Evolutionary conservation across 1,284 basidiomycete species (phyloP).

Genomic region (Ustilago cynodontis): DNA sequence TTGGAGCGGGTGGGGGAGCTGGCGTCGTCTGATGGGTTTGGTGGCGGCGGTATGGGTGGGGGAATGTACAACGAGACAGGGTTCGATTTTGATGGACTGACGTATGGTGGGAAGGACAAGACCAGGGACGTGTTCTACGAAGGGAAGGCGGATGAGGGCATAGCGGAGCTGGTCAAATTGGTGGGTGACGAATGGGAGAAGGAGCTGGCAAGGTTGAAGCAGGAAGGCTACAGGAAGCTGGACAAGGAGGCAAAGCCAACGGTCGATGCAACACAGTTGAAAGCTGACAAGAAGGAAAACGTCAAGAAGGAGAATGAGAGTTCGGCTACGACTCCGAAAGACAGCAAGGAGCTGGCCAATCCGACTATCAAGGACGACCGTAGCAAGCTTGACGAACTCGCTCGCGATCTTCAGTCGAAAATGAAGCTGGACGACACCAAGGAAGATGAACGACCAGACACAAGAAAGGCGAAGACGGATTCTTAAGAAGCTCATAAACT

Average conservation of each 20-base stretch:
- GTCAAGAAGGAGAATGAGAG: not conserved
- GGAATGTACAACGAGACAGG: constrained; percentile 51
- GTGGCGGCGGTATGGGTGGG: constrained; percentile 66
- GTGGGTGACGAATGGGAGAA: constrained; percentile 57
- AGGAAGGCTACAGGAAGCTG: constrained; percentile 26
- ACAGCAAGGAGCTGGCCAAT: constrained; percentile 5
- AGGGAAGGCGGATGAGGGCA: constrained; percentile 61
- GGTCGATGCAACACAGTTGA: not conserved
- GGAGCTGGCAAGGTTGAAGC: constrained; percentile 30
- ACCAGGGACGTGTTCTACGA: constrained; percentile 61
- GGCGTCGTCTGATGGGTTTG: constrained; percentile 70
- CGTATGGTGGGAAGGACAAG: constrained; percentile 36
- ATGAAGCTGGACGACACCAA: constrained; percentile 25
- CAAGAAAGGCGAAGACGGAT: not conserved
- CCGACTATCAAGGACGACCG: constrained; percentile 26
- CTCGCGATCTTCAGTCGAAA: constrained; percentile 26
- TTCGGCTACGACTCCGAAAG: not conserved
- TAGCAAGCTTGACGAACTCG: constrained; percentile 29
- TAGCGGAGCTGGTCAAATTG: constrained; percentile 45
- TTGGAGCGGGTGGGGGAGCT: constrained; percentile 73
- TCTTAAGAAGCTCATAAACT: not conserved
- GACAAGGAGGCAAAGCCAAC: constrained; percentile 16
- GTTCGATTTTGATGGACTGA: constrained; percentile 64
- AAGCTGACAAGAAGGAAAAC: not conserved
- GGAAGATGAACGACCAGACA: not conserved